These are phyloP conservation scores for Daldinia vernicosa DNA, from an alignment of 495 filamentous ascomycete genomes.

Conservation along the genomic window DNA sequence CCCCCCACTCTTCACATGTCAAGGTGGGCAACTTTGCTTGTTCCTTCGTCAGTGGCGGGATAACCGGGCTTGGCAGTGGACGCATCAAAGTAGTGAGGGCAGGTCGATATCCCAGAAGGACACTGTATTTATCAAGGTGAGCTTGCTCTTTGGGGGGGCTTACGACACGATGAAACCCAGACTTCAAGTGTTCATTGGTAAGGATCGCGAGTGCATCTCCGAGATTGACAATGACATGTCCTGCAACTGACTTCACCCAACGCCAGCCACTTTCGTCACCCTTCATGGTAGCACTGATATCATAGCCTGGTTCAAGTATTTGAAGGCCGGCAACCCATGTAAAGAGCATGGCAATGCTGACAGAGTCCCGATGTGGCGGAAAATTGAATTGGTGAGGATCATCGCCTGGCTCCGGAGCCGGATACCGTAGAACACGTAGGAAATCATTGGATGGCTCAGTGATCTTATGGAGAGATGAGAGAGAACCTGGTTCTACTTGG, in stretches of 20 bases:
- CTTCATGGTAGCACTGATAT: not conserved
- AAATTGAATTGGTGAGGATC: not conserved
- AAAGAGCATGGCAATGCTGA: no score
- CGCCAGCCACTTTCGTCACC: not conserved
- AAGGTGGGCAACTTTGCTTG: not conserved
- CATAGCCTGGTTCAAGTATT: not conserved
- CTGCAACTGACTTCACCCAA: not conserved
- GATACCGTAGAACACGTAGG: not conserved
- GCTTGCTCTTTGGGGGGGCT: not conserved
- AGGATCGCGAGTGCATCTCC: not conserved
- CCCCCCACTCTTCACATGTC: not conserved
- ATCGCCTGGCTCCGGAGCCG: not conserved
- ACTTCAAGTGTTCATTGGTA: not conserved
- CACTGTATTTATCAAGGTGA: not conserved
- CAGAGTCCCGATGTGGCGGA: no score
- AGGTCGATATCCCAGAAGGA: not conserved
- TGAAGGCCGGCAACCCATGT: not conserved
- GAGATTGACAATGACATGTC: not conserved
- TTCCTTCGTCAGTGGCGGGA: not conserved
- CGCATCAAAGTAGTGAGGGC: not conserved
- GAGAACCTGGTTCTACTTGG: not conserved
- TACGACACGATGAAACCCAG: not conserved
- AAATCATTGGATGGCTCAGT: not conserved
- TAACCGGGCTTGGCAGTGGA: not conserved
- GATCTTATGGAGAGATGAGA: not conserved